Percentiles rank a stretch among this genome's conserved stretches.
These are phyloP conservation scores for Cucurbita ficifolia DNA, from an alignment of 306 rosid species.

Conservation along the genomic window DNA sequence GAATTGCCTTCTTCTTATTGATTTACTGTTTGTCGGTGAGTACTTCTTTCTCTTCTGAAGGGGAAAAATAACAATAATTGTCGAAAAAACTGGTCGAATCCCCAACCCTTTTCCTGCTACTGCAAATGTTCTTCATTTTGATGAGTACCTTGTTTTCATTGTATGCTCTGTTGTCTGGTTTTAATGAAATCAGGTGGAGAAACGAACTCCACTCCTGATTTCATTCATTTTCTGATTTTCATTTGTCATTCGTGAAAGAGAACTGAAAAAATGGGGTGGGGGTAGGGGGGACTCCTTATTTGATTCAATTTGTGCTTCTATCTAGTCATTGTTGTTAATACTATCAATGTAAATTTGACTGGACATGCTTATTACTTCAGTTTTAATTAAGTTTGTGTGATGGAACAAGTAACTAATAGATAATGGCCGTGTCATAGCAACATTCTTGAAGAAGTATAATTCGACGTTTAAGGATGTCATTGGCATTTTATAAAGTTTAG, in stretches of 20 bases:
- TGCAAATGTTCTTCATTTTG: background rate
- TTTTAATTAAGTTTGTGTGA: background rate
- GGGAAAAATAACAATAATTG: background rate
- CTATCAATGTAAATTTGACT: background rate
- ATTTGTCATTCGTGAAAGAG: background rate
- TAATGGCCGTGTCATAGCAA: background rate
- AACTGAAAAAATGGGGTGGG: background rate
- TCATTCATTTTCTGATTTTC: background rate
- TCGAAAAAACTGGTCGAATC: background rate
- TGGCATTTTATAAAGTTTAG: background rate
- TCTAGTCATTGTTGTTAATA: background rate
- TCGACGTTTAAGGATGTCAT: background rate
- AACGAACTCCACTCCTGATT: background rate
- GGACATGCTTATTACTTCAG: background rate
- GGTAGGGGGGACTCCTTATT: background rate
- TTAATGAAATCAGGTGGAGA: background rate
- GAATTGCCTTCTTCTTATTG: background rate
- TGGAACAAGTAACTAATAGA: background rate
- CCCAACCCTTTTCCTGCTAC: background rate
- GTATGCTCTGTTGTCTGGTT: background rate
- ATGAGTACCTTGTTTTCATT: background rate
- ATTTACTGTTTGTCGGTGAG: background rate
- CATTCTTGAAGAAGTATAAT: background rate
- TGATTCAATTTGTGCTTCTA: too few species aligned
- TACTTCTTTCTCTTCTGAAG: background rate